Conservation (phyloP, 148 eudicot genomes). For the Amaranthus cruentus region DNA sequence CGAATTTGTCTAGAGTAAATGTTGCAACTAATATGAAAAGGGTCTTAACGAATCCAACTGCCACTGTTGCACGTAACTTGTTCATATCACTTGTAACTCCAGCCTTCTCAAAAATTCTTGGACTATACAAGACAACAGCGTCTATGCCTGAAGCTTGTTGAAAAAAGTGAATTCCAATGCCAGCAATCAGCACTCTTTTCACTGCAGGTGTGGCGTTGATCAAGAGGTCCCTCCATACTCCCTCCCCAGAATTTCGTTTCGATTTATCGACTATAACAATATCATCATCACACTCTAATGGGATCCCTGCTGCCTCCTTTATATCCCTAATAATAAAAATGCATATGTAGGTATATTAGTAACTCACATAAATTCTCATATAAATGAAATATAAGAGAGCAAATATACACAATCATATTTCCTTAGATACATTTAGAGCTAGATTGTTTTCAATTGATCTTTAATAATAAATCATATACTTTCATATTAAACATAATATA, state of each 20-base stretch:
- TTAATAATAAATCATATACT: no score
- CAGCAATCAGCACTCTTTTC: conserved; percentile 53
- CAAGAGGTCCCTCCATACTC: conserved; percentile 59
- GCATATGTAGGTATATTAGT: no score
- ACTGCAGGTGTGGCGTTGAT: conserved; percentile 44
- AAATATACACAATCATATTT: no score
- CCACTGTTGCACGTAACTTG: conserved; percentile 54
- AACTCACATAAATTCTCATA: no score
- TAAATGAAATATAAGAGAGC: neutral
- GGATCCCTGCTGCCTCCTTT: conserved; percentile 68
- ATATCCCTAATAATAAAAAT: conserved; percentile 29
- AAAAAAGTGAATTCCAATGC: conserved; percentile 65
- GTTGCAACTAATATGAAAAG: conserved; percentile 60
- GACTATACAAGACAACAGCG: conserved; percentile 70
- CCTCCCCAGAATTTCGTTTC: conserved; percentile 30
- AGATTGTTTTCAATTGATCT: no score
- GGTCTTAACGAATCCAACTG: conserved; percentile 62
- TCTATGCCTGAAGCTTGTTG: conserved; percentile 69
- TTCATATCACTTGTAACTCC: conserved; percentile 42
- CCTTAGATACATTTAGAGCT: no score
- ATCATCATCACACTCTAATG: conserved; percentile 54
- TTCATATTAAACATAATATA: neutral
- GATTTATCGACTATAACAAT: conserved; percentile 37
- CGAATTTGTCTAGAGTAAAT: conserved; percentile 48
- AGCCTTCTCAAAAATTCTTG: conserved; percentile 52